Conservation (phyloP, 441 rosid species). For the Isatis lusitanica region DNA sequence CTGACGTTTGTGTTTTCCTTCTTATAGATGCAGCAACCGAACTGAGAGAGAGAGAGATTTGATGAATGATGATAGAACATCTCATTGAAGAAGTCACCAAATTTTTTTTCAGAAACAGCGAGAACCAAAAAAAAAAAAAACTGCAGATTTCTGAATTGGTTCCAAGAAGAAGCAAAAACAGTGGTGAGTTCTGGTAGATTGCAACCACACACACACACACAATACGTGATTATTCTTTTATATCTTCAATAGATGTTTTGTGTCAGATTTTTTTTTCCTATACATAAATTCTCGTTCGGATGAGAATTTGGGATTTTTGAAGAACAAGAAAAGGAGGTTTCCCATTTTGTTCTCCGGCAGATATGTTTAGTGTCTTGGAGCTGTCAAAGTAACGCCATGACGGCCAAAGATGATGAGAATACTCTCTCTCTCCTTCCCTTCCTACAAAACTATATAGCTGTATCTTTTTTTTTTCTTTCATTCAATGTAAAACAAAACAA, state of each 20-base stretch:
- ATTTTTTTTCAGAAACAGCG: conserved; percentile 17
- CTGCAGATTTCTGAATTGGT: conserved; percentile 33
- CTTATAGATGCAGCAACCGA: conserved; percentile 36
- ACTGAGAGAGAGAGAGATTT: conserved; percentile 31
- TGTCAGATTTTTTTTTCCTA: conserved; percentile 1
- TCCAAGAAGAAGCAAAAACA: conserved; percentile 6
- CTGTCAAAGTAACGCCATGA: conserved; percentile 34
- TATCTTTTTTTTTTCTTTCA: background rate
- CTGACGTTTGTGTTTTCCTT: conserved; percentile 1
- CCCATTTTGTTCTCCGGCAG: conserved; percentile 9
- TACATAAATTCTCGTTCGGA: conserved; percentile 22
- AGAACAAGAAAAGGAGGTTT: background rate
- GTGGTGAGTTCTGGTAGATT: conserved; percentile 22
- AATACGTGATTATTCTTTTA: conserved; percentile 11
- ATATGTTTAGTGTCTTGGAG: conserved; percentile 25
- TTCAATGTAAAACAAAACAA: conserved; percentile 20
- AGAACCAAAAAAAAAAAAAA: background rate
- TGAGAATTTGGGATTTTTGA: conserved; percentile 29
- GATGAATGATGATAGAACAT: conserved; percentile 31
- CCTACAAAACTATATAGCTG: conserved; percentile 30
- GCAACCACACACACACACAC: conserved; percentile 18
- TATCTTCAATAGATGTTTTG: conserved; percentile 30
- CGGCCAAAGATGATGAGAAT: conserved; percentile 25
- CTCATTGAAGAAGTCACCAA: conserved; percentile 26
- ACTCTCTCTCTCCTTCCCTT: conserved; percentile 24